Percentiles rank a stretch among this genome's conserved stretches.
These are phyloP conservation scores for Candida arabinofermentans DNA, from an alignment of 805 yeast genomes.

Conservation along the genomic window DNA sequence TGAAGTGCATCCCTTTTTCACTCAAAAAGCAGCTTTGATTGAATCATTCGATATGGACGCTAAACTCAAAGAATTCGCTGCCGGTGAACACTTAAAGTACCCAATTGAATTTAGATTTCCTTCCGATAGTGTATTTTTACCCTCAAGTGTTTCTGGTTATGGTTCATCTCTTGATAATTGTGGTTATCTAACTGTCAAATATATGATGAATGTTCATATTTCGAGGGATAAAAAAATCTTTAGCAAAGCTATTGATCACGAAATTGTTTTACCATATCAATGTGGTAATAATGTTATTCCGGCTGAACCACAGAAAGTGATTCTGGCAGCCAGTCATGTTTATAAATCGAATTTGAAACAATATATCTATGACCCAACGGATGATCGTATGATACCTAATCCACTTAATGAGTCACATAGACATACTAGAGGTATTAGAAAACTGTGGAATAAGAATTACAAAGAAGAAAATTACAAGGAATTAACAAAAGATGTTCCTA, in stretches of 20 bases:
- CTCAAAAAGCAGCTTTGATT: constrained; percentile 1
- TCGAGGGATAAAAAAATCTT: constrained; percentile 2
- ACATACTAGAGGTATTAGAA: constrained; percentile 7
- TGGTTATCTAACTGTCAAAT: constrained; percentile 1
- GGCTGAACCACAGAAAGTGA: neutral
- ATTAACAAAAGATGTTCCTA: constrained; percentile 10
- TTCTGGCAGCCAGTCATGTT: neutral
- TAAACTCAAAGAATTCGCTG: neutral
- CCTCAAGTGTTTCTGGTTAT: neutral
- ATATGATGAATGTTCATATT: neutral
- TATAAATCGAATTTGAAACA: constrained; percentile 6
- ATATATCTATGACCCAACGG: constrained; percentile 6
- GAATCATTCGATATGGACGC: neutral
- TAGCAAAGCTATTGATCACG: neutral
- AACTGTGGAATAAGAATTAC: constrained; percentile 6
- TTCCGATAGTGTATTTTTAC: neutral
- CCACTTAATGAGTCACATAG: constrained; percentile 10
- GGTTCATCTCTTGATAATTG: neutral
- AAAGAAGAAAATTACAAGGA: constrained; percentile 3
- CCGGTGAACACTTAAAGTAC: constrained; percentile 1
- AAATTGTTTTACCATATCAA: constrained; percentile 2
- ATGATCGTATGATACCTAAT: constrained; percentile 10
- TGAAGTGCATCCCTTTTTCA: constrained; percentile 10
- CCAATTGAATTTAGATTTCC: constrained; percentile 1
- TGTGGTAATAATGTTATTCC: constrained; percentile 2